Evolutionary conservation across 2,329 filamentous ascomycete species (phyloP).

Genomic region (Trichophyton benhamiae): DNA sequence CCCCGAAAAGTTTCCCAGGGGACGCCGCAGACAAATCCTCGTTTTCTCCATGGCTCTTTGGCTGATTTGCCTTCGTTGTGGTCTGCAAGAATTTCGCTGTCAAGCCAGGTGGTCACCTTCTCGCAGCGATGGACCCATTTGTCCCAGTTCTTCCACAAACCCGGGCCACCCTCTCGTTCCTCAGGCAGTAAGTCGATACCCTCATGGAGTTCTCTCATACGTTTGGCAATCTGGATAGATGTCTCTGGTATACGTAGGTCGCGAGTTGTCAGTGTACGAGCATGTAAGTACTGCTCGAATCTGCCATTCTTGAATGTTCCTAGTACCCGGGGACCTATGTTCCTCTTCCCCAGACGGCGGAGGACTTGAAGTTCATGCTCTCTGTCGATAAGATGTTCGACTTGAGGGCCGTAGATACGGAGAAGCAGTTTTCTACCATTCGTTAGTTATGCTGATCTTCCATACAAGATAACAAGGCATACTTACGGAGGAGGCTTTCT

Average conservation of each 20-base stretch:
- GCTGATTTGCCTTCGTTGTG: slow-evolving; percentile 32
- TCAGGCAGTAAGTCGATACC: slow-evolving; percentile 73
- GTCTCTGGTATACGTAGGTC: slow-evolving; percentile 73
- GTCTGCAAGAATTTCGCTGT: slow-evolving; percentile 45
- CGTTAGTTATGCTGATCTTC: neutral
- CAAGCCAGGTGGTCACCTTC: slow-evolving; percentile 41
- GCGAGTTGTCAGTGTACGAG: slow-evolving; percentile 61
- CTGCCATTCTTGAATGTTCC: slow-evolving; percentile 90
- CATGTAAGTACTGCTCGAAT: slow-evolving; percentile 89
- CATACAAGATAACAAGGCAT: neutral
- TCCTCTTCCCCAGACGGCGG: slow-evolving; percentile 73
- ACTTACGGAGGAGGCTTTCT: slow-evolving; percentile 44
- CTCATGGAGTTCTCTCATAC: slow-evolving; percentile 91
- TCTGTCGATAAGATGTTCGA: slow-evolving; percentile 89
- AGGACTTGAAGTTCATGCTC: slow-evolving; percentile 81
- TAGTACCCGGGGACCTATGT: slow-evolving; percentile 79
- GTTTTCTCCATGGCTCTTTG: slow-evolving; percentile 50
- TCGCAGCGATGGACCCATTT: slow-evolving; percentile 62
- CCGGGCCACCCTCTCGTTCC: slow-evolving; percentile 67
- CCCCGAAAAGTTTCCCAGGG: slow-evolving; percentile 68
- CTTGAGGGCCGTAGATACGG: slow-evolving; percentile 86
- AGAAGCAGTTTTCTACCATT: slow-evolving; percentile 59
- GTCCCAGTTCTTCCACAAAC: slow-evolving; percentile 89
- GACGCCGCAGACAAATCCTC: slow-evolving; percentile 69
- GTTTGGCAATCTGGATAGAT: slow-evolving; percentile 86